Evolutionary conservation across 1,139 yeast genomes (phyloP).

Genomic region (Ogataea hybrid): DNA sequence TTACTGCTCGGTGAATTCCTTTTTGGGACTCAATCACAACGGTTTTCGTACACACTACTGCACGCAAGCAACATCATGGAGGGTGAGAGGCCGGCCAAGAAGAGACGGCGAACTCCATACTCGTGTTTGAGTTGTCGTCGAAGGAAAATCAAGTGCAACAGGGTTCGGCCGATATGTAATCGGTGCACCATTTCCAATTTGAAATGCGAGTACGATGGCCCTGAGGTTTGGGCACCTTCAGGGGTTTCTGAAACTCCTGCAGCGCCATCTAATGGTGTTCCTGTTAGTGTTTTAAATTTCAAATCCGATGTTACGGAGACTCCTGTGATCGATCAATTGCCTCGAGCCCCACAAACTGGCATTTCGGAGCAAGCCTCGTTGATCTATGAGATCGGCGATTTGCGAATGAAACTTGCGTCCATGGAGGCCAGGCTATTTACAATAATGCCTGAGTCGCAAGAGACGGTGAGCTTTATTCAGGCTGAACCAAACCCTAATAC

Average conservation of each 20-base stretch:
- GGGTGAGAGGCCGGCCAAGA: conserved; percentile 7
- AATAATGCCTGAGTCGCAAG: conserved; percentile 6
- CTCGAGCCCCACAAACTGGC: background rate
- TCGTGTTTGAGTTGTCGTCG: conserved; percentile 30
- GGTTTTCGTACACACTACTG: background rate
- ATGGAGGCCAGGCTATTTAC: conserved; percentile 8
- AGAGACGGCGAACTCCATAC: conserved; percentile 30
- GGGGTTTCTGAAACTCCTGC: background rate
- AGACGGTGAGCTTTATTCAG: conserved; percentile 22
- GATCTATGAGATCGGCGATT: conserved; percentile 5
- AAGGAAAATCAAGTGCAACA: conserved; percentile 32
- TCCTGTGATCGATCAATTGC: background rate
- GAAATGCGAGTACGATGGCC: conserved; percentile 29
- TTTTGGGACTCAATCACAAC: background rate
- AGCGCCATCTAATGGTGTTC: background rate
- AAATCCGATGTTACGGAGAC: background rate
- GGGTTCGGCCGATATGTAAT: conserved; percentile 28
- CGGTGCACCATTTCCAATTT: conserved; percentile 23
- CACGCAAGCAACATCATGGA: background rate
- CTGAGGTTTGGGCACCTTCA: conserved; percentile 22
- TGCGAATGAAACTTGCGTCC: conserved; percentile 4
- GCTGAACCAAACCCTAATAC: conserved; percentile 15
- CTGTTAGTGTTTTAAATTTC: conserved; percentile 1
- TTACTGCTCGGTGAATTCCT: conserved; percentile 6
- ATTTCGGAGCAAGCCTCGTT: background rate